Evolutionary conservation across 2,329 filamentous ascomycete genomes (phyloP), one percentile per base, ranked within the genome.

Genomic region (Sclerotinia trifoliorum): DNA sequence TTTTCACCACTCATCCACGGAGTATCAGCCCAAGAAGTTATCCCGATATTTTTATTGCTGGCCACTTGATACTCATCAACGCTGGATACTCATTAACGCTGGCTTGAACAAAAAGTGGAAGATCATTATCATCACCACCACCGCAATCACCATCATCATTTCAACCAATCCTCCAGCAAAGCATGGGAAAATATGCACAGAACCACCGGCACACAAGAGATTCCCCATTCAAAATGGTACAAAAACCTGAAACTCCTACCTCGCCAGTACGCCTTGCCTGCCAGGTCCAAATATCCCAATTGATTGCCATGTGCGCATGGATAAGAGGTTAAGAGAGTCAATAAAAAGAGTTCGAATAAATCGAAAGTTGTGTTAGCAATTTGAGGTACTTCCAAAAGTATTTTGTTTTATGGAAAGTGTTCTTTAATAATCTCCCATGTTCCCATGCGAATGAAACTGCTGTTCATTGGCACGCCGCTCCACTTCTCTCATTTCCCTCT

Each of bases 261-360:
- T 54, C 46, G 24, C 65, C 49, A 46, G 24, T 63, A 46, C 39
- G 39, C 56, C 56, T 62, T 67, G 48, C 65, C 57, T 63, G 42
- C 24, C 35, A 54, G 21, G 32, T 61, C 24, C 54, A 67, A 21
- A 52, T 67, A 67, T 29, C n/a, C 57, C 56, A 35, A 32, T 39
- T 21, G 24, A 24, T 19, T 62, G 21, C 48, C n/a, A 29, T 58
- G 39, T 58, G 52, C 42, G 51, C 29, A 35, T 17, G 46, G n/a
- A 26, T 55, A 26, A 42, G 32, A 39, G 17, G 60, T 49, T n/a
- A 54, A 21, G 58, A 63, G 62, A 55, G 19, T 24, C n/a, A 51
- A 46, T 35, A 49, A 62, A 48, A 55, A 67, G 26, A 44, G 29
- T 39, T 61, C 44, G 35, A 29, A 39, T 29, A 52, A 35, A 52